These are phyloP conservation scores for Porcisia hertigi DNA, from an alignment of 208 protist genomes.

Conservation along the genomic window DNA sequence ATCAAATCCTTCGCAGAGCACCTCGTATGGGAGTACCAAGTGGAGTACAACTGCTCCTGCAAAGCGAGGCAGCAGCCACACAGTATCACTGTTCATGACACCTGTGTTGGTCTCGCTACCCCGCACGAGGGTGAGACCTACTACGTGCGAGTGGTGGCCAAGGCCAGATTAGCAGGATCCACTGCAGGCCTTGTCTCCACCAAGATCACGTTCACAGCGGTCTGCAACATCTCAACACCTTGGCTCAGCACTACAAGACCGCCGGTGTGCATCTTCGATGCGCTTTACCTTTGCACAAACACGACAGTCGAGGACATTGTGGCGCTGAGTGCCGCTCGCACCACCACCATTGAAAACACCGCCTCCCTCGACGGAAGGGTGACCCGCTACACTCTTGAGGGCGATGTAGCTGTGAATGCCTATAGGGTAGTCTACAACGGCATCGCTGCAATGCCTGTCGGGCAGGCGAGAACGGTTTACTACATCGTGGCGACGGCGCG, in stretches of 20 bases:
- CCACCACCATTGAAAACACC: neutral
- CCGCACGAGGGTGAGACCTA: slow-evolving; percentile 48
- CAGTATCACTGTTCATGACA: slow-evolving; percentile 27
- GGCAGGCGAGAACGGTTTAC: slow-evolving; percentile 10
- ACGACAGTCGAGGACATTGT: neutral
- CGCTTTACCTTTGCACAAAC: slow-evolving; percentile 39
- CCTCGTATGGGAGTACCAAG: slow-evolving; percentile 50
- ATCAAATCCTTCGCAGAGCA: slow-evolving; percentile 14
- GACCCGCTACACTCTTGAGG: slow-evolving; percentile 1
- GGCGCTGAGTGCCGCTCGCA: slow-evolving; percentile 4
- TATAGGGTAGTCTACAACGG: slow-evolving; percentile 4
- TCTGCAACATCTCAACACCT: slow-evolving; percentile 27
- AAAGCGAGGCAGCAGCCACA: slow-evolving; percentile 21
- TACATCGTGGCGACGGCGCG: slow-evolving; percentile 23
- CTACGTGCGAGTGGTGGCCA: slow-evolving; percentile 54
- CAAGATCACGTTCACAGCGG: slow-evolving; percentile 26
- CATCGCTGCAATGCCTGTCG: neutral
- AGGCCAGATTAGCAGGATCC: slow-evolving; percentile 20
- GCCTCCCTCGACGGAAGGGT: neutral
- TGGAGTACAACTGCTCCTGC: slow-evolving; percentile 59
- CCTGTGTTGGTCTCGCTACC: slow-evolving; percentile 39
- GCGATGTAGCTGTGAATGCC: slow-evolving; percentile 16
- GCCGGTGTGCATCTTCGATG: slow-evolving; percentile 55
- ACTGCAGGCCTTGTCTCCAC: slow-evolving; percentile 32
- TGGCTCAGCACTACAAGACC: slow-evolving; percentile 33